Evolutionary conservation across 768 basidiomycete species (phyloP), one percentile per base, ranked within the genome.

Genomic region (Leccinum arenicola): DNA sequence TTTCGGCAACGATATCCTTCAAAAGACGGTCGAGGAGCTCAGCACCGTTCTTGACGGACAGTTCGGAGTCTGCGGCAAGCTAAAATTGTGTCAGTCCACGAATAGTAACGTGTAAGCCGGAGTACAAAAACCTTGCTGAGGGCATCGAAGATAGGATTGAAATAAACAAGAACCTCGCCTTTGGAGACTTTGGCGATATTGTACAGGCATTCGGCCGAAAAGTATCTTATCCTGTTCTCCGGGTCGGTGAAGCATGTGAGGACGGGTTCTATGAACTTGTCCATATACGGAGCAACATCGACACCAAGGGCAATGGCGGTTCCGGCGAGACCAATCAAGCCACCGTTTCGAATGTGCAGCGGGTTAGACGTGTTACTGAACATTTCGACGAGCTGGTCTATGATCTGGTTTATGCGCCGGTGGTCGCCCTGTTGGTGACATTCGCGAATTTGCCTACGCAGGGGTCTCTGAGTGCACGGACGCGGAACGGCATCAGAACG

Each of bases 101-200:
- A 21, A 62, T 48, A 52, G 54, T n/a, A 52, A 56, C 55, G 27
- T 55, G 19, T 17, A 36, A 43, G 17, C 15, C 15, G 33, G 40
- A 35, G 43, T 49, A 19, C 25, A 23, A 67, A 83, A 67, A 95
- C 96, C 81, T 98, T 98, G 80, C 93, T 95, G 61, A 98, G 80
- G 1, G 95, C 90, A 74, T 98, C 97, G 66, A 99, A 99, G 56
- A 98, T 93, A 58, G 95, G 94, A 69, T 99, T 99, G 78, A 98
- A 99, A 71, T 95, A 97, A 14, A 98, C 86, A 58, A 99, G 77
- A 33, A 98, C 88, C 73, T 98, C 96, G 40, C 96, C 97, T 68
- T 97, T 96, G 33, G 95, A 96, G 15, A 97, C 95, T 74, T 95
- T 93, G 27, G 91, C 93, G 63, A 99, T 95, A 75, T 99, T 99